Base-by-base conservation (phyloP, 169 alveolate species). In the Plasmodium coatneyi region DNA sequence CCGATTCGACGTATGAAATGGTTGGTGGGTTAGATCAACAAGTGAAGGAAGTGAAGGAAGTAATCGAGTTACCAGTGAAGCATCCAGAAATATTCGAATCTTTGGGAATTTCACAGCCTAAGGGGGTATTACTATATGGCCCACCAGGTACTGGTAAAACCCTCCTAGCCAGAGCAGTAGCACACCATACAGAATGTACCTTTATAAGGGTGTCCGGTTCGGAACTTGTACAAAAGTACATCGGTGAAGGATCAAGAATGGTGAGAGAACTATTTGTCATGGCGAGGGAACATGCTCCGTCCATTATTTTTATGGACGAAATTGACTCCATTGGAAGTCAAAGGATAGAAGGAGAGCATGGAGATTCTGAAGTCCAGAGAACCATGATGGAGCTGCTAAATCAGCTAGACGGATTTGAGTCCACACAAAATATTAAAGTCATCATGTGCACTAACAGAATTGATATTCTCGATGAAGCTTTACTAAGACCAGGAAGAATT, bases 231-330 rank as follows among this genome's bases (percentile, higher is more conserved):
- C 99, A 99, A 95, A 99, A 99, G 94, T 99, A 99, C 94, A 99
- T 99, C 82, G 99, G 99, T 41, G 99, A 99, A 95, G 99, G 99
- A 19, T 99, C 99, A 0, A 97, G 99, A 41, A 98, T 99, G 99
- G 99, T 99, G 30, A 98, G 99, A 76, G 99, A 98, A 95, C 95
- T 99, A 49, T 99, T 99, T 96, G 99, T 98, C 22, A 97, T 99
- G 99, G 99, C 99, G 19, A 96, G 99, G 82, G 96, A 98, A 82
- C 98, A 98, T 95, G 98, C 99, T 80, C 99, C 99, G 6, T 98
- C 99, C 94, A 98, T 99, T 54, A 98, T 99, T 36, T 99, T 99
- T 95, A 99, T 99, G 97, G 99, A 99, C 93, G 99, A 99, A 95
- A 98, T 99, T 30, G 99, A 98, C 93, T 98, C 99, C 22, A 98